These are phyloP conservation scores for Thalia dealbata DNA, from an alignment of 176 grass and related monocot species.

Conservation along the genomic window DNA sequence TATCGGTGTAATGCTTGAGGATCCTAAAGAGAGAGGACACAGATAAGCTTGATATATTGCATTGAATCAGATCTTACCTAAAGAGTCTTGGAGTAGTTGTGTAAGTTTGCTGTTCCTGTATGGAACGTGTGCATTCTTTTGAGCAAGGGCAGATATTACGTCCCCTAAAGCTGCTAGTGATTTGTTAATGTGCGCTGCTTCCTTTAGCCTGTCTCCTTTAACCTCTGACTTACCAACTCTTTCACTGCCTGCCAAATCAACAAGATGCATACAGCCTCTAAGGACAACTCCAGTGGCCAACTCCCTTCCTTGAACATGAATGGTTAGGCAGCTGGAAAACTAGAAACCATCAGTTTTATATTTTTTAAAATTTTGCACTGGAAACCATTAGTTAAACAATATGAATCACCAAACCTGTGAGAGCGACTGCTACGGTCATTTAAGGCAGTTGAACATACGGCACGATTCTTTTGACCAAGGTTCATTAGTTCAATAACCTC, in stretches of 20 bases:
- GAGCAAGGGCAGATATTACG: constrained; percentile 75
- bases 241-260: constrained; percentile 86
- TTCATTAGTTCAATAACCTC: constrained; percentile 89
- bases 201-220: constrained; percentile 75
- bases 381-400: constrained; percentile 5
- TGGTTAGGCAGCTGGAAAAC: constrained; percentile 63
- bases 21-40: constrained; percentile 22
- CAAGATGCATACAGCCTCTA: constrained; percentile 81
- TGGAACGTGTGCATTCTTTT: constrained; percentile 73
- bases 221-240: constrained; percentile 84
- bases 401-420: constrained; percentile 46
- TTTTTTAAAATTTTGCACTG: no score
- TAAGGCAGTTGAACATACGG: constrained; percentile 74
- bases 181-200: constrained; percentile 88
- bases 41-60: not conserved
- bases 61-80: constrained; percentile 45
- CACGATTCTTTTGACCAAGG: constrained; percentile 72
- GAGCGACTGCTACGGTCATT: constrained; percentile 98
- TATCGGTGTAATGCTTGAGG: no score
- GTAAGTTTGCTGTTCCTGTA: constrained; percentile 97
- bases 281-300: constrained; percentile 39
- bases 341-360: constrained; percentile 11
- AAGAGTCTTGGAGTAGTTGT: constrained; percentile 84
- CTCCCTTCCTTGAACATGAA: constrained; percentile 85
- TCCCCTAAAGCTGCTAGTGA: constrained; percentile 87